A percentile compares a stretch with the other conserved stretches of the same genome.
Evolutionary conservation across 345 rosid species (phyloP).

Genomic region (Luvunga scandens): DNA sequence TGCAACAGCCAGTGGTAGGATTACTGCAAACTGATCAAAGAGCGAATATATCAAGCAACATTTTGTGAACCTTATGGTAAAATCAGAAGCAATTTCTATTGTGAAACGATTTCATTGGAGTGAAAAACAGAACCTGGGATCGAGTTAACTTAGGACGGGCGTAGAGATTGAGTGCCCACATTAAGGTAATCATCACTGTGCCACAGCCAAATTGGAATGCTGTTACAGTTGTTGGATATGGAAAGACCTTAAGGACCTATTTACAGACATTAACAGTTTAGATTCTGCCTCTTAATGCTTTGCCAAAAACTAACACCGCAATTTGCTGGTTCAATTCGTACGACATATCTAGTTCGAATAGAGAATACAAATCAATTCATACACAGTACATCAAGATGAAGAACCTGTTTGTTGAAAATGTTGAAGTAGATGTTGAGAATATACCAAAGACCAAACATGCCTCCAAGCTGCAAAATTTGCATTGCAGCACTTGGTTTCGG

Average conservation of each 20-base stretch:
- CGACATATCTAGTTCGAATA: not conserved
- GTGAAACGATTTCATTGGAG: not conserved
- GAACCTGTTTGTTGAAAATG: constrained; percentile 78
- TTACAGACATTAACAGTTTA: not conserved
- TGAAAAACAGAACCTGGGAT: constrained; percentile 48
- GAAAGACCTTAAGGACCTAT: constrained; percentile 69
- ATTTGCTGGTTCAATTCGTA: not conserved
- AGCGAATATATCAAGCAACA: not conserved
- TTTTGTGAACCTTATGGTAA: not conserved
- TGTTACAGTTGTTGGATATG: constrained; percentile 84
- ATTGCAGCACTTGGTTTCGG: constrained; percentile 22
- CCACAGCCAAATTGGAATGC: constrained; percentile 84
- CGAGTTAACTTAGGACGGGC: constrained; percentile 55
- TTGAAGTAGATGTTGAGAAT: constrained; percentile 67
- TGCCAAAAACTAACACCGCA: not conserved
- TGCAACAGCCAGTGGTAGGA: constrained; percentile 68
- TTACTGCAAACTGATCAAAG: constrained; percentile 51
- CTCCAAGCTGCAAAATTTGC: constrained; percentile 37
- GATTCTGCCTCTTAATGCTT: not conserved
- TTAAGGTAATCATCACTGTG: constrained; percentile 44
- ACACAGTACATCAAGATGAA: not conserved
- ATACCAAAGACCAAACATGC: constrained; percentile 72
- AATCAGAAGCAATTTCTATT: not conserved
- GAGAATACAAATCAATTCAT: not conserved
- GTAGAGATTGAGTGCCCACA: constrained; percentile 75